Evolutionary conservation across 1,284 basidiomycete species (phyloP).

Genomic region (Somion occarium): DNA sequence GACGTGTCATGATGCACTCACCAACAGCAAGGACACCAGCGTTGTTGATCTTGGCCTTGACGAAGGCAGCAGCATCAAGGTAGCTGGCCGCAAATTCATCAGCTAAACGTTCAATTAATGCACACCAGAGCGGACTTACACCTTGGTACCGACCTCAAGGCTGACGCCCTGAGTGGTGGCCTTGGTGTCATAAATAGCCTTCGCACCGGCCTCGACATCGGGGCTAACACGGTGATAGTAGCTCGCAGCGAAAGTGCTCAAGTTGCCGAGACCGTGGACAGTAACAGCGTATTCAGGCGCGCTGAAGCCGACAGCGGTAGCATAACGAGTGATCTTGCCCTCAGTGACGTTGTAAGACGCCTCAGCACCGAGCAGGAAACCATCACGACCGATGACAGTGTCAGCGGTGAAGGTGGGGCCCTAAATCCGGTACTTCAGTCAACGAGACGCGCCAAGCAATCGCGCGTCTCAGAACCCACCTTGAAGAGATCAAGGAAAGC

Average conservation of each 20-base stretch:
- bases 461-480: slow-evolving; percentile 39
- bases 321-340: slow-evolving; percentile 90
- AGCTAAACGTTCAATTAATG: slow-evolving; percentile 1
- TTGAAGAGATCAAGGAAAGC: slow-evolving; percentile 94
- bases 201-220: slow-evolving; percentile 97
- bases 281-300: slow-evolving; percentile 97
- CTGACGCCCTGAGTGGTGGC: slow-evolving; percentile 82
- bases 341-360: slow-evolving; percentile 95
- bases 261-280: slow-evolving; percentile 92
- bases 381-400: slow-evolving; percentile 92
- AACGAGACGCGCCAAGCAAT: not conserved
- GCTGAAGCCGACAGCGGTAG: slow-evolving; percentile 90
- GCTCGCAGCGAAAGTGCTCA: slow-evolving; percentile 91
- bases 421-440: slow-evolving; percentile 34
- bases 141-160: slow-evolving; percentile 96
- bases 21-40: slow-evolving; percentile 84
- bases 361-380: slow-evolving; percentile 96
- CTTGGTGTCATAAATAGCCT: slow-evolving; percentile 97
- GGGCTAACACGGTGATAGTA: slow-evolving; percentile 97
- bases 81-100: slow-evolving; percentile 42
- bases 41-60: slow-evolving; percentile 99
- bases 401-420: slow-evolving; percentile 97
- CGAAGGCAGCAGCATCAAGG: slow-evolving; percentile 86
- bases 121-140: slow-evolving; percentile 47
- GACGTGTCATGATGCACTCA: too few relatives aligned